phyloP scores from a whole-genome alignment of 1,139 yeast genomes.

The Blastobotrys capitulatus region DNA sequence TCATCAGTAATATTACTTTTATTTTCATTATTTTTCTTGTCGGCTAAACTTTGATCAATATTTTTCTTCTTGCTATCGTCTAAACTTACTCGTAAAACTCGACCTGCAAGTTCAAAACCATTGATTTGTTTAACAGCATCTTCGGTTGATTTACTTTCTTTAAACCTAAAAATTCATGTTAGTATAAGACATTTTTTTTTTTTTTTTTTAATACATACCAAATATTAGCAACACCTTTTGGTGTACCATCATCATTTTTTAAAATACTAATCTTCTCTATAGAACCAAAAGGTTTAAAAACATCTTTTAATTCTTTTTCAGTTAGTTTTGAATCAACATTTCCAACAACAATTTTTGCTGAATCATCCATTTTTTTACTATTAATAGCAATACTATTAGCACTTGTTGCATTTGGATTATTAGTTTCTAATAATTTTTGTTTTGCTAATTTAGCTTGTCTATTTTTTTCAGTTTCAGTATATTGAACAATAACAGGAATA shows the following conservation, averaged over 20 bases:
- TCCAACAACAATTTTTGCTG: constrained; percentile 27
- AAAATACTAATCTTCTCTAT: constrained; percentile 26
- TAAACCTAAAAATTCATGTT: not conserved
- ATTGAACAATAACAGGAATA: constrained; percentile 35
- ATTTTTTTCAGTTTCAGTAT: constrained; percentile 36
- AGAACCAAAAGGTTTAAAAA: constrained; percentile 34
- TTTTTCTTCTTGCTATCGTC: constrained; percentile 18
- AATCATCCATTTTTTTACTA: not conserved
- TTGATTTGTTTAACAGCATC: constrained; percentile 32
- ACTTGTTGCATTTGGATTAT: not conserved
- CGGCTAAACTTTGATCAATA: not conserved
- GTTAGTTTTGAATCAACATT: constrained; percentile 32
- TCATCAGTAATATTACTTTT: too few relatives aligned
- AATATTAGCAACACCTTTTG: constrained; percentile 35
- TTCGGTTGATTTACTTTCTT: constrained; percentile 24
- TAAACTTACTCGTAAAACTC: constrained; percentile 32
- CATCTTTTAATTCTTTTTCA: constrained; percentile 31
- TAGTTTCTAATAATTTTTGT: not conserved
- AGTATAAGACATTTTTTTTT: not conserved
- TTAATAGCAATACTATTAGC: not conserved
- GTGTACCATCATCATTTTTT: constrained; percentile 32
- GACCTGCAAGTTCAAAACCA: constrained; percentile 32
- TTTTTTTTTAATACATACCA: constrained; percentile 19
- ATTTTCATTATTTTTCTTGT: too few relatives aligned
- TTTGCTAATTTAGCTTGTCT: constrained; percentile 26